Evolutionary conservation across 177 flowering plant species (phyloP).

Genomic region (Vitis hybrid): DNA sequence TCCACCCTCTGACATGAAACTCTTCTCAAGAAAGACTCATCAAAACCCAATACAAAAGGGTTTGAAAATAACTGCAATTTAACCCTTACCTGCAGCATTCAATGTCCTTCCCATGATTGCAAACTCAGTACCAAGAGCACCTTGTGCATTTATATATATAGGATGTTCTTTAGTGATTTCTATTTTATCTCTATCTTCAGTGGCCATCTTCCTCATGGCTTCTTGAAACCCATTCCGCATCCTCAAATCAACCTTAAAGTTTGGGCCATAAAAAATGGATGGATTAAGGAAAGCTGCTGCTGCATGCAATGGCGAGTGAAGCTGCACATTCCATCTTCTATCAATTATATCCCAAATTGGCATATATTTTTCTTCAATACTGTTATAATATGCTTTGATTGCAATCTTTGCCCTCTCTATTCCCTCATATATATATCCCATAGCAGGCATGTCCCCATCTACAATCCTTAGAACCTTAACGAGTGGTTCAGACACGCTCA

Average conservation of each 20-base stretch:
- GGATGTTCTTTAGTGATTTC: constrained; percentile 53
- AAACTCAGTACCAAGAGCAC: constrained; percentile 50
- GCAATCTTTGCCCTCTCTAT: constrained; percentile 47
- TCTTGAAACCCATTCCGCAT: constrained; percentile 57
- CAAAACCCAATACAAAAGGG: background rate
- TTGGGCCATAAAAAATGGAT: constrained; percentile 41
- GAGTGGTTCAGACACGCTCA: constrained; percentile 46
- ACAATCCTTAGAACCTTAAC: constrained; percentile 47
- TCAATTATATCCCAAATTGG: constrained; percentile 57
- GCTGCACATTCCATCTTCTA: constrained; percentile 38
- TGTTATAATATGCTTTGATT: constrained; percentile 46
- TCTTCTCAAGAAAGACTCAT: background rate
- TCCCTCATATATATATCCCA: constrained; percentile 56
- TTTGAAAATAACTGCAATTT: background rate
- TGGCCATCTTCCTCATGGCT: constrained; percentile 47
- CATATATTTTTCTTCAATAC: constrained; percentile 40
- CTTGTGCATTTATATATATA: constrained; percentile 47
- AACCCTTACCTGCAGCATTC: constrained; percentile 45
- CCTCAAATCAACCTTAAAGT: constrained; percentile 37
- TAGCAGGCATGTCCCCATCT: constrained; percentile 58
- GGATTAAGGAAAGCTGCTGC: no score
- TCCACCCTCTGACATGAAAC: constrained; percentile 1
- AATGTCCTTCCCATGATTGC: constrained; percentile 50
- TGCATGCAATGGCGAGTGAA: no score
- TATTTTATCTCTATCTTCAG: constrained; percentile 43